A percentile compares a stretch with the other conserved stretches of the same genome.
phyloP scores from a whole-genome alignment of 495 filamentous ascomycete genomes.

The Aspergillus campestris region DNA sequence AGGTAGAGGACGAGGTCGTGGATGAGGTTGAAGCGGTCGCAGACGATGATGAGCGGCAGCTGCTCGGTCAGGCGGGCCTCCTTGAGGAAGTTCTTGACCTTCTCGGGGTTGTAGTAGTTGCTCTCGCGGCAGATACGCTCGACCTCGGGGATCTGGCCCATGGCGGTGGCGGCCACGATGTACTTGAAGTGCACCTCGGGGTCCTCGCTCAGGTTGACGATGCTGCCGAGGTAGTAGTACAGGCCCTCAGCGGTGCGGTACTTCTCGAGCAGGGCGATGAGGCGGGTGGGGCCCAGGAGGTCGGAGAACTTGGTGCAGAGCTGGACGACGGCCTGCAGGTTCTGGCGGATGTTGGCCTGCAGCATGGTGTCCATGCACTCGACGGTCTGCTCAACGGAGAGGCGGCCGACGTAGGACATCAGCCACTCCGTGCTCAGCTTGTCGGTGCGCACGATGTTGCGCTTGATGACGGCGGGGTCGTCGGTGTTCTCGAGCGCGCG shows the following conservation, averaged over 20 bases:
- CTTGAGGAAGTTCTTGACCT: constrained; percentile 99
- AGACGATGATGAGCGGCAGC: constrained; percentile 95
- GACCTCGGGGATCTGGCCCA: constrained; percentile 87
- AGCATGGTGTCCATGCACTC: constrained; percentile 97
- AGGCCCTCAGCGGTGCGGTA: constrained; percentile 94
- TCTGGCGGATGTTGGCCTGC: constrained; percentile 90
- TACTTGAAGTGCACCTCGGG: constrained; percentile 98
- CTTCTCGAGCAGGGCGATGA: constrained; percentile 94
- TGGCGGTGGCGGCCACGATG: constrained; percentile 90
- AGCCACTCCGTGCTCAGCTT: constrained; percentile 86
- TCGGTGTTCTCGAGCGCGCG: constrained; percentile 93
- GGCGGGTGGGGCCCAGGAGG: constrained; percentile 75
- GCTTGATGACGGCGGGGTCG: constrained; percentile 82
- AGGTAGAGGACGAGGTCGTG: constrained; percentile 96
- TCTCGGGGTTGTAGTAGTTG: constrained; percentile 89
- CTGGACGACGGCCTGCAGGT: constrained; percentile 87
- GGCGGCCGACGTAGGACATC: constrained; percentile 80
- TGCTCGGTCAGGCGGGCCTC: constrained; percentile 89
- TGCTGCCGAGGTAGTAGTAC: constrained; percentile 95
- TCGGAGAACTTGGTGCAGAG: constrained; percentile 97
- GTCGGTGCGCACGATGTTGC: constrained; percentile 71
- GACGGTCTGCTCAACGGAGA: constrained; percentile 89
- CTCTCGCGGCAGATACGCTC: constrained; percentile 96
- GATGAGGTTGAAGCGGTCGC: constrained; percentile 96
- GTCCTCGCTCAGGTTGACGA: constrained; percentile 95